These are phyloP conservation scores for Iris macrosiphon DNA, from an alignment of 106 monocot species.

Conservation along the genomic window DNA sequence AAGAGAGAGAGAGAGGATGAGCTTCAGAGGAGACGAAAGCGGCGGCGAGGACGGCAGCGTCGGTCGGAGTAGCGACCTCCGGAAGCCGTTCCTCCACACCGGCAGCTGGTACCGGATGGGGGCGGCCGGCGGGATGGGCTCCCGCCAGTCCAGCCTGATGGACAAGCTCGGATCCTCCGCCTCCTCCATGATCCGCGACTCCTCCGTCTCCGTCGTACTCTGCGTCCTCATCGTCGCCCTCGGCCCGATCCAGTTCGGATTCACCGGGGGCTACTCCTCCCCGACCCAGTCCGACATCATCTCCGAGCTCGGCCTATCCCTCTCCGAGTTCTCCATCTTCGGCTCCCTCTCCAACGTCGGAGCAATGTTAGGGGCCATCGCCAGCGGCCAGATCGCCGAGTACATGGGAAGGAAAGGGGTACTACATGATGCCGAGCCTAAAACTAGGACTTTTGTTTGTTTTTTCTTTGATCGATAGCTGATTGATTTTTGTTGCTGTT, in stretches of 20 bases:
- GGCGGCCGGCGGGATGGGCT: slow-evolving; percentile 84
- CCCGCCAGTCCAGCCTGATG: slow-evolving; percentile 67
- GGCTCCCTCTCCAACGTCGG: slow-evolving; percentile 97
- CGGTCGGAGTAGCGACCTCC: slow-evolving; percentile 16
- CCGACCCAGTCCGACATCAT: slow-evolving; percentile 80
- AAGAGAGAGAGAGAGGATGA: slow-evolving; percentile 25
- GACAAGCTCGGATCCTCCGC: slow-evolving; percentile 73
- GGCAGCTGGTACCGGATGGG: slow-evolving; percentile 92
- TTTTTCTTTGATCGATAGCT: not conserved
- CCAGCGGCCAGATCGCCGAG: slow-evolving; percentile 92
- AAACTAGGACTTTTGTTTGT: too few species aligned
- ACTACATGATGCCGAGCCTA: not conserved
- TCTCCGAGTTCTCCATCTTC: slow-evolving; percentile 89
- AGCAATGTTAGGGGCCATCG: slow-evolving; percentile 93
- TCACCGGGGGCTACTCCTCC: slow-evolving; percentile 88
- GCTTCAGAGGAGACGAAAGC: slow-evolving; percentile 58
- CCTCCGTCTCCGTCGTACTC: slow-evolving; percentile 80
- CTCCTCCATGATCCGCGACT: slow-evolving; percentile 59
- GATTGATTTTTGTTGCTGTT: not conserved
- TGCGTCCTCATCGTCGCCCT: slow-evolving; percentile 93
- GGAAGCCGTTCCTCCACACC: slow-evolving; percentile 84
- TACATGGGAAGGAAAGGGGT: slow-evolving; percentile 96
- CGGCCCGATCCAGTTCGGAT: slow-evolving; percentile 97
- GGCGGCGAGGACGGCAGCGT: slow-evolving; percentile 42
- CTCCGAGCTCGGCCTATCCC: slow-evolving; percentile 54